These are phyloP conservation scores for Trichothecium sympodiale DNA, from an alignment of 2,329 filamentous ascomycete genomes.

Conservation along the genomic window DNA sequence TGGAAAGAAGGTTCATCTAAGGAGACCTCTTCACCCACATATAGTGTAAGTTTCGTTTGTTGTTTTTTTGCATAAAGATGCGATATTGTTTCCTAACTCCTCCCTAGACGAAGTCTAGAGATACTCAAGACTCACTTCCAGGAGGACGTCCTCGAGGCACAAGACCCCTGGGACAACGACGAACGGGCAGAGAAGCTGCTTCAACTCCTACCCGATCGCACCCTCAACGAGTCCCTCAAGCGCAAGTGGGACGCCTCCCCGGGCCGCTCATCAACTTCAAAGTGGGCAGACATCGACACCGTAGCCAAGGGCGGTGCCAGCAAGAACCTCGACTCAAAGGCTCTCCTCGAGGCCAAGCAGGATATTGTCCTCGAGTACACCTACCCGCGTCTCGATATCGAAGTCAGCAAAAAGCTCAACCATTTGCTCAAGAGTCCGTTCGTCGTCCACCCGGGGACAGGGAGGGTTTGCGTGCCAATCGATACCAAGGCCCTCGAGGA, in stretches of 20 bases:
- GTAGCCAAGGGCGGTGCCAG: conserved; percentile 67
- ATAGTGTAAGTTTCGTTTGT: conserved; percentile 42
- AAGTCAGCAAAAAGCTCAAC: conserved; percentile 95
- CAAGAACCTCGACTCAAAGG: conserved; percentile 59
- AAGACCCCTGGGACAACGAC: conserved; percentile 70
- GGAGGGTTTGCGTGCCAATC: conserved; percentile 90
- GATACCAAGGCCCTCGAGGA: conserved; percentile 60
- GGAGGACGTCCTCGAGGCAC: conserved; percentile 66
- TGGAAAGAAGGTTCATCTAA: conserved; percentile 76
- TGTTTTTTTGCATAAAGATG: too few species aligned
- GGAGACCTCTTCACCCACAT: conserved; percentile 82
- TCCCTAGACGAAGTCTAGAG: conserved; percentile 62
- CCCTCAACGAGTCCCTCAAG: conserved; percentile 65
- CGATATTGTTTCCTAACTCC: not conserved
- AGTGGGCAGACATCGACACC: conserved; percentile 91
- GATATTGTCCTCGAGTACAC: conserved; percentile 96
- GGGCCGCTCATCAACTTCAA: conserved; percentile 61
- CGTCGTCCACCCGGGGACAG: conserved; percentile 89
- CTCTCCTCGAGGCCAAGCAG: conserved; percentile 81
- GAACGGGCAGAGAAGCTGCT: conserved; percentile 70
- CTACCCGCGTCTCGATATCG: conserved; percentile 90
- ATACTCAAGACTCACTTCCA: conserved; percentile 79
- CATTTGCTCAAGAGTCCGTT: conserved; percentile 97
- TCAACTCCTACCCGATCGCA: conserved; percentile 70
- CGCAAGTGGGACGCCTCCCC: conserved; percentile 88